phyloP scores from a whole-genome alignment of 129 eudicot genomes.

The Solidago caesia region DNA sequence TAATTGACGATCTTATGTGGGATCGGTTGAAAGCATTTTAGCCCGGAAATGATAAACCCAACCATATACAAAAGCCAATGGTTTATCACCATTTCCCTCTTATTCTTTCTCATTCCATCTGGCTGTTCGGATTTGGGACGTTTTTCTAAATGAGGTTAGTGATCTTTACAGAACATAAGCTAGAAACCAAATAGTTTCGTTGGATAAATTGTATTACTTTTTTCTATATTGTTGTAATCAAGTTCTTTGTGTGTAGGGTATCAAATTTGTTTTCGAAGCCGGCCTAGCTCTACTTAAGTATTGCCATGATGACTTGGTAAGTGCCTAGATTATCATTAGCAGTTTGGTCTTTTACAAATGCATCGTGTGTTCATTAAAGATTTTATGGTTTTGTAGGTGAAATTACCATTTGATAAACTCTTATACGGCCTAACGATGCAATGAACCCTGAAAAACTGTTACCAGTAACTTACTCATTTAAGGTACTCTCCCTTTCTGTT shows the following conservation, averaged over 20 bases:
- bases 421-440: constrained; percentile 60
- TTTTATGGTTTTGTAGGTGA: constrained; percentile 46
- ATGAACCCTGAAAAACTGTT: constrained; percentile 38
- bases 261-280: constrained; percentile 37
- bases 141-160: constrained; percentile 64
- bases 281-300: constrained; percentile 12
- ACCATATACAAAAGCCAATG: too few species aligned
- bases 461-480: constrained; percentile 42
- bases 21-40: constrained; percentile 60
- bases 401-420: constrained; percentile 74
- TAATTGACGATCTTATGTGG: constrained; percentile 46
- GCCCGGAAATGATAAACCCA: constrained; percentile 78
- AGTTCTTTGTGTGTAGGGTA: constrained; percentile 44
- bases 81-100: constrained; percentile 78
- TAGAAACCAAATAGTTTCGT: too few species aligned
- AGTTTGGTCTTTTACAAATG: background rate
- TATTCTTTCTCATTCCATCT: constrained; percentile 78
- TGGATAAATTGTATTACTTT: constrained; percentile 2
- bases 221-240: background rate
- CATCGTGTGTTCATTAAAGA: background rate
- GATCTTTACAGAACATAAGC: background rate
- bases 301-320: constrained; percentile 82
- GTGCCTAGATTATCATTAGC: background rate
- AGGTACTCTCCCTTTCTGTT: background rate
- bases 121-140: constrained; percentile 75